A percentile compares a stretch with the other conserved stretches of the same genome.
These are phyloP conservation scores for Heterococcus sp. DNA, from an alignment of 108 stramenopile genomes.

Conservation along the genomic window DNA sequence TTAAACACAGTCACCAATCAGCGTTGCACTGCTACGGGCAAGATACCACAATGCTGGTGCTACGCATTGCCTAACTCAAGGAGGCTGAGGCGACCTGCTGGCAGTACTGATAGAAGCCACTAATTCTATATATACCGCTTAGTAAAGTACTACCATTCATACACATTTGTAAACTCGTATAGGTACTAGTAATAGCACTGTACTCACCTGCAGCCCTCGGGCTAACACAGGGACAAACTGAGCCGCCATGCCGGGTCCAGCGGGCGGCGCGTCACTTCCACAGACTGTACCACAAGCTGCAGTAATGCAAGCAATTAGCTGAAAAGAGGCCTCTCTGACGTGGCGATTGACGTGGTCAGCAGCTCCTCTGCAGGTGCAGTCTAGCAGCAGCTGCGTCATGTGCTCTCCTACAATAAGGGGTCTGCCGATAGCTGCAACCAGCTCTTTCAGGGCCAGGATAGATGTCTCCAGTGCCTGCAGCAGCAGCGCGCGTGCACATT, in stretches of 20 bases:
- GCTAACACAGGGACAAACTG: neutral
- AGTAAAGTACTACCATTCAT: too few relatives aligned
- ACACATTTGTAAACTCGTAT: too few relatives aligned
- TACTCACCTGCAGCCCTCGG: neutral
- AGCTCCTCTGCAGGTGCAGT: constrained; percentile 6
- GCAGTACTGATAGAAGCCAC: too few relatives aligned
- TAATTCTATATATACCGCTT: too few relatives aligned
- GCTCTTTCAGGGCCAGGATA: constrained; percentile 77
- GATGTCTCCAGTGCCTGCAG: constrained; percentile 79
- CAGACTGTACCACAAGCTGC: neutral
- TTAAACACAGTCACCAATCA: too few relatives aligned
- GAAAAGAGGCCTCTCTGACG: constrained; percentile 84
- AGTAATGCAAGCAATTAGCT: constrained; percentile 64
- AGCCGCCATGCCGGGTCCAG: constrained; percentile 1
- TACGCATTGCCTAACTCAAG: too few relatives aligned
- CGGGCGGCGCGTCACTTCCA: neutral
- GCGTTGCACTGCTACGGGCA: too few relatives aligned
- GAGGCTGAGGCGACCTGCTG: too few relatives aligned
- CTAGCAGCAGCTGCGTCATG: constrained; percentile 36
- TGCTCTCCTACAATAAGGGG: constrained; percentile 44
- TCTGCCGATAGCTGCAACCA: constrained; percentile 65
- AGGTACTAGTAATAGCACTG: too few relatives aligned
- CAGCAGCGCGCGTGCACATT: too few relatives aligned
- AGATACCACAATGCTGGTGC: too few relatives aligned
- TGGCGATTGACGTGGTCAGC: constrained; percentile 83